Conservation (phyloP, 345 rosid species). For the Corchorus olitorius region DNA sequence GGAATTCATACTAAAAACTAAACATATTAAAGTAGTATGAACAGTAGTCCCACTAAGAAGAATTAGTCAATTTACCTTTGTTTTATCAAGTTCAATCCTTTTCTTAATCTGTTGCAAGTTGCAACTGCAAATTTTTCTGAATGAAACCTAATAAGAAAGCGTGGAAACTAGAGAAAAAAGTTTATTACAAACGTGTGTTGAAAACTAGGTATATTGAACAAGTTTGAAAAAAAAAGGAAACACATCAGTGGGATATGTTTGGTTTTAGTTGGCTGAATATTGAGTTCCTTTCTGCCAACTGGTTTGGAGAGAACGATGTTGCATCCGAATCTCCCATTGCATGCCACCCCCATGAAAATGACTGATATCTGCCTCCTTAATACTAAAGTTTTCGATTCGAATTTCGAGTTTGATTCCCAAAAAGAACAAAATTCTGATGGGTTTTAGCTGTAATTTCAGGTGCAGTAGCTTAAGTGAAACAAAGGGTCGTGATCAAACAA, state of each 20-base stretch:
- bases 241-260: background rate
- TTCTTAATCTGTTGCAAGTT: slow-evolving; percentile 5
- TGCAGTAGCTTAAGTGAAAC: no score
- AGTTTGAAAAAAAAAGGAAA: background rate
- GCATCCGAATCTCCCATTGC: slow-evolving; percentile 23
- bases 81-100: background rate
- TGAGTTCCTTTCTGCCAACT: slow-evolving; percentile 18
- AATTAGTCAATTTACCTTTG: background rate
- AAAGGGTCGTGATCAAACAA: slow-evolving; percentile 1
- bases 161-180: background rate
- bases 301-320: slow-evolving; percentile 31
- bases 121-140: background rate
- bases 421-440: background rate
- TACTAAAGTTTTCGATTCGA: no score
- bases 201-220: background rate
- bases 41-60: background rate
- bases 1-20: no score
- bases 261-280: slow-evolving; percentile 1
- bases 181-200: no score
- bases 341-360: slow-evolving; percentile 7
- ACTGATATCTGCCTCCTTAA: slow-evolving; percentile 8
- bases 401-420: no score
- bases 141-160: background rate
- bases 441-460: slow-evolving; percentile 11
- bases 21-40: no score